Conservation (phyloP, 2,329 filamentous ascomycete species). For the Penicillium sclerotiorum region DNA sequence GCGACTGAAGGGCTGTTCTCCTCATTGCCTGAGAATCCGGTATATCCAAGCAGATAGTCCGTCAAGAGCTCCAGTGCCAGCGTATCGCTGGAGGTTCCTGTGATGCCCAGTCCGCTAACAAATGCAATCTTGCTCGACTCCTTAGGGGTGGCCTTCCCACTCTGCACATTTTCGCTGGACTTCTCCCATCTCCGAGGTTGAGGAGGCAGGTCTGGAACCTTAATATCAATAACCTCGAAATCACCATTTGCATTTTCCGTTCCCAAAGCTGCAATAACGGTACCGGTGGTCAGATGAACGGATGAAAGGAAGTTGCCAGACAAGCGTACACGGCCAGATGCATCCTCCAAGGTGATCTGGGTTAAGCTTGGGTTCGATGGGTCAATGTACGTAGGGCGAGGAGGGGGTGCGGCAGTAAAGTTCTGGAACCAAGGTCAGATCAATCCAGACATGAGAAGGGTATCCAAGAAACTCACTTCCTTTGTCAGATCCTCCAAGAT, state of each 20-base stretch:
- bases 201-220: constrained; percentile 80
- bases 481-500: constrained; percentile 94
- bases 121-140: constrained; percentile 72
- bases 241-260: constrained; percentile 91
- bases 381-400: constrained; percentile 74
- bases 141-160: constrained; percentile 49
- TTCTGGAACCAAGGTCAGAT: constrained; percentile 56
- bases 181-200: constrained; percentile 81
- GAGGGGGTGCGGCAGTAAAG: constrained; percentile 82
- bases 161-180: constrained; percentile 45
- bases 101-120: constrained; percentile 84
- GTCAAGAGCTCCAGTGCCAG: constrained; percentile 75
- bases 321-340: constrained; percentile 83
- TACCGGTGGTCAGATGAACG: constrained; percentile 82
- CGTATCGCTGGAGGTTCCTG: constrained; percentile 72
- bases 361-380: constrained; percentile 49
- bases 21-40: constrained; percentile 50
- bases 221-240: constrained; percentile 88
- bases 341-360: constrained; percentile 86
- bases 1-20: constrained; percentile 53
- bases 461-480: constrained; percentile 62
- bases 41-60: constrained; percentile 87
- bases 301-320: constrained; percentile 70
- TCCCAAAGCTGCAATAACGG: constrained; percentile 90
- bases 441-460: neutral